Percentiles rank a stretch among this genome's conserved stretches.
Conservation (phyloP, 1,284 basidiomycete genomes). For the Laetiporus sulphureus region DNA sequence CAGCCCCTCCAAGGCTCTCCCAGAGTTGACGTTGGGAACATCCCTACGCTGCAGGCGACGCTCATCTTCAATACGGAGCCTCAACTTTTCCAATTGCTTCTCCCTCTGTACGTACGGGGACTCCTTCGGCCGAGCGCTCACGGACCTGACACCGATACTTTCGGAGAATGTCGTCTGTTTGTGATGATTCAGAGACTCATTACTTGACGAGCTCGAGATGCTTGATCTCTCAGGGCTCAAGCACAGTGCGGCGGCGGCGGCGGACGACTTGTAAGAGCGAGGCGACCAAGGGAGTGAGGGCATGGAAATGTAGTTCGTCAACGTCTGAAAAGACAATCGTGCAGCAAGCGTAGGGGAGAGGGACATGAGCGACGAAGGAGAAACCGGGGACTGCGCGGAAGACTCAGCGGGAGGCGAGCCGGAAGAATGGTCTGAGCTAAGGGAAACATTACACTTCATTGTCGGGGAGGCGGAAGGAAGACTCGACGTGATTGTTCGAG, state of each 20-base stretch:
- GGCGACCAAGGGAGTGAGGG: constrained; percentile 42
- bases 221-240: constrained; percentile 21
- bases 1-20: constrained; percentile 2
- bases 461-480: constrained; percentile 16
- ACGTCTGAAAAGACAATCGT: constrained; percentile 36
- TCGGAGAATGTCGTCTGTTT: constrained; percentile 11
- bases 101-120: constrained; percentile 50
- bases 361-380: constrained; percentile 34
- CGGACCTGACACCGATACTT: constrained; percentile 11
- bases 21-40: constrained; percentile 1
- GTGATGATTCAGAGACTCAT: constrained; percentile 9
- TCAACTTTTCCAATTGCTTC: constrained; percentile 56
- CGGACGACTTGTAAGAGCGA: constrained; percentile 13
- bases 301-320: constrained; percentile 53
- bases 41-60: constrained; percentile 15
- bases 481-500: constrained; percentile 14
- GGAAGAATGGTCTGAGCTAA: constrained; percentile 5
- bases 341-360: constrained; percentile 46
- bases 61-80: constrained; percentile 41
- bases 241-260: constrained; percentile 21
- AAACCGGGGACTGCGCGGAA: constrained; percentile 11
- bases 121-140: constrained; percentile 14
- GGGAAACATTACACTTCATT: constrained; percentile 11
- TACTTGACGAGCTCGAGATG: constrained; percentile 17
- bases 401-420: constrained; percentile 2